Evolutionary conservation across 371 early-diverging fungal species (phyloP), one percentile per base, ranked within the genome.

Genomic region (Rhizomucor miehei): DNA sequence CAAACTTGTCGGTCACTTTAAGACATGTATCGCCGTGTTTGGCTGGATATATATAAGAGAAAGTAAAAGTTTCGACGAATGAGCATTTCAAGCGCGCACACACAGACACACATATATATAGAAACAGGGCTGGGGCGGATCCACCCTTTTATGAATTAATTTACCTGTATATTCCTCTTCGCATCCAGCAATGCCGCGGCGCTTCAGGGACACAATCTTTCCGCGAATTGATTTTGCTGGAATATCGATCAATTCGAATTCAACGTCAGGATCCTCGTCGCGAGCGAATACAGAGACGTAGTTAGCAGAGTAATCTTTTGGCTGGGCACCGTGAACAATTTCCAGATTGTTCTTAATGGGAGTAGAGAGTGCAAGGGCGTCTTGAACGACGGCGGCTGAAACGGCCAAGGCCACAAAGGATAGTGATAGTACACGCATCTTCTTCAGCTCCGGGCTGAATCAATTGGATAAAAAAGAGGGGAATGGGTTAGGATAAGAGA

Each of bases 231-330:
- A 29, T 29, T 43, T 56, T 14, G 17, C 45, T 35, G 36, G 8
- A 10, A 51, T 46, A 17, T 67, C 48, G 20, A 59, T 49, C 6
- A 67, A 59, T 44, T 65, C 67, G 40, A 67, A 71, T 3, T 62
- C 55, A 2, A 53, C 37, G 25, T 69, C 69, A 17, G 64, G 62
- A 24, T 66, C 65, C 34, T 63, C 52, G n/a, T 69, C 63, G 14
- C 52, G 48, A 20, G 55, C 56, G 46, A 65, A 71, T 1, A 57
- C 61, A n/a, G 67, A 56, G 48, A 62, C 44, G 46, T 67, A 71
- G 24, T 45, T 51, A 11, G 48, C 48, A 29, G 51, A 34, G 38
- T 51, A 44, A 16, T 52, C 29, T 29, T 29, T 29, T 29, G 29
- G 29, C 8, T 29, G 29, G 29, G 29, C 29, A 20, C 50, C 56